Base-by-base conservation (phyloP, 2,329 filamentous ascomycete genomes). In the Trichoderma arundinaceum region DNA sequence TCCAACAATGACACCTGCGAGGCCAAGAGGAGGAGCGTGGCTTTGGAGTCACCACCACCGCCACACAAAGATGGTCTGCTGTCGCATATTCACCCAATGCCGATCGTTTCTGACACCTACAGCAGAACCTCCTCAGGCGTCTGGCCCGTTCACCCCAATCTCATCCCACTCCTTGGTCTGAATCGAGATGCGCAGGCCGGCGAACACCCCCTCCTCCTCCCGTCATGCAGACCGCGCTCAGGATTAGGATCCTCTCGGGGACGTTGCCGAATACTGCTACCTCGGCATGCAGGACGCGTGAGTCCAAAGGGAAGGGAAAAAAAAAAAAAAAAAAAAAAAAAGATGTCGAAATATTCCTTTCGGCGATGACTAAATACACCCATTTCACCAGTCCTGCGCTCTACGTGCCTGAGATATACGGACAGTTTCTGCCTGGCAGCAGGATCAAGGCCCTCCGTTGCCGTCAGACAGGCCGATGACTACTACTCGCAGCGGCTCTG, bases 341-440 rank as follows among this genome's bases (percentile, higher is more conserved):
- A 62, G 41, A 17, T 5, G 17, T 22, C n/a, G 46, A 51, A 53
- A 62, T 19, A 38, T 44, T 54, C 49, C 39, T 62, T 7, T 15
- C 9, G 6, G 28, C 2, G 35, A 35, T 61, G 58, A 43, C 58
- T 61, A 51, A 32, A 22, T 7, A 32, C 48, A 32, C 15, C 39
- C 10, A 52, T 39, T 39, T 13, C 5, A 13, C 3, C 48, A 52
- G 46, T 60, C 57, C 57, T 51, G 17, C 46, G 44, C 57, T 44
- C 22, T 41, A 13, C 35, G 13, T 41, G 15, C 12, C 9, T 41
- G 35, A 13, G n/a, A 10, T 17, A 52, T 19, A 52, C 38, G 7
- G 58, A 48, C 41, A 7, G 49, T 46, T 53, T 62, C 59, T 62
- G 59, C 59, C 59, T 62, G 19, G 48, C n/a, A 41, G 10, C 49